Percentiles rank a stretch among this genome's conserved stretches.
Evolutionary conservation across 176 grass and related monocot genomes (phyloP).

Genomic region (Triticum dicoccoides): DNA sequence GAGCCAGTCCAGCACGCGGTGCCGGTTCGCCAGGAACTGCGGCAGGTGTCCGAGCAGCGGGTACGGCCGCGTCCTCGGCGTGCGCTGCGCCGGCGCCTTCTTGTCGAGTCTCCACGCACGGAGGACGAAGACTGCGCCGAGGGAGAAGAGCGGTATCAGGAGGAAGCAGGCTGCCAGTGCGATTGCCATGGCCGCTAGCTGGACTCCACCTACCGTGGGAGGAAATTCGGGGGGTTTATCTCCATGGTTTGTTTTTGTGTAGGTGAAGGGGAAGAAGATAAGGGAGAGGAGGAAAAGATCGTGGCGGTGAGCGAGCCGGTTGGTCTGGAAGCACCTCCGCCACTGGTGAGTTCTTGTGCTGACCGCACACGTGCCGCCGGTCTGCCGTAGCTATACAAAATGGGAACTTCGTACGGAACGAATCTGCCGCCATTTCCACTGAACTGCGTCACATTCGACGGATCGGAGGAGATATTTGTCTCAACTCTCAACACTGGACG

Average conservation of each 20-base stretch:
- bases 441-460: too few species aligned
- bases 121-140: slow-evolving; percentile 8
- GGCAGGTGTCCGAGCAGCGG: slow-evolving; percentile 66
- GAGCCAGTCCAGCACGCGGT: slow-evolving; percentile 55
- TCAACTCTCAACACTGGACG: too few species aligned
- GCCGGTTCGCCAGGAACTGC: slow-evolving; percentile 57
- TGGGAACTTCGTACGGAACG: too few species aligned
- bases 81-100: neutral
- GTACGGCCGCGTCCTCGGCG: slow-evolving; percentile 35
- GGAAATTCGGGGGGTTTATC: neutral
- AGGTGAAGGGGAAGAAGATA: neutral
- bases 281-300: slow-evolving; percentile 6
- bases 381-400: too few species aligned
- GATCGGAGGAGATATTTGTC: too few species aligned
- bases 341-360: neutral
- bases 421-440: too few species aligned
- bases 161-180: neutral
- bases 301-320: slow-evolving; percentile 7
- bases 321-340: neutral
- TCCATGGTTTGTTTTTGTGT: neutral
- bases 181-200: slow-evolving; percentile 25
- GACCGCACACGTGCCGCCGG: neutral
- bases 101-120: neutral
- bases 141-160: slow-evolving; percentile 7
- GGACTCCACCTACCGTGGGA: neutral